phyloP scores from a whole-genome alignment of 2,329 filamentous ascomycete species.

The Fusarium sp. region DNA sequence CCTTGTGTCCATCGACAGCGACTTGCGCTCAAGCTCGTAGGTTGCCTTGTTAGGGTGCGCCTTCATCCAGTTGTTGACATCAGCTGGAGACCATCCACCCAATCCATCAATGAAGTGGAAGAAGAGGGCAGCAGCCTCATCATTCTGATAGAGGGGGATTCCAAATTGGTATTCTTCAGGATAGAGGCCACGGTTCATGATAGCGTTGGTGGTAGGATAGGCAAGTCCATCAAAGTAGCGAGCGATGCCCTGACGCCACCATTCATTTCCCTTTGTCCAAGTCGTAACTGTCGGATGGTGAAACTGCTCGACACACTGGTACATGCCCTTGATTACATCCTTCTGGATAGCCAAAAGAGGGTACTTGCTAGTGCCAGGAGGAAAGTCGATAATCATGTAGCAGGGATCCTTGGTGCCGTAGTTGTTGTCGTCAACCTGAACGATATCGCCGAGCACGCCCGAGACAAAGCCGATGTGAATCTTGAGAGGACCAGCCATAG shows the following conservation, averaged over 20 bases:
- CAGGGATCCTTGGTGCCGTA: slow-evolving; percentile 9
- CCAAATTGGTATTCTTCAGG: slow-evolving; percentile 8
- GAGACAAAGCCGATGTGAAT: slow-evolving; percentile 24
- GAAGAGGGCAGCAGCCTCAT: slow-evolving; percentile 12
- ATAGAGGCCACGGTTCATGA: slow-evolving; percentile 6
- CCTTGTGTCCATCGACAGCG: slow-evolving; percentile 12
- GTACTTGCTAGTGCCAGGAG: not conserved
- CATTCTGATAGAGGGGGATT: slow-evolving; percentile 12
- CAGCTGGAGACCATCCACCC: slow-evolving; percentile 10
- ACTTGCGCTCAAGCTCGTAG: slow-evolving; percentile 13
- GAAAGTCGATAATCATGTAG: slow-evolving; percentile 20
- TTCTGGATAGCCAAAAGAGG: slow-evolving; percentile 15
- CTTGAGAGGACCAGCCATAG: slow-evolving; percentile 8
- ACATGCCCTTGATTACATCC: slow-evolving; percentile 20
- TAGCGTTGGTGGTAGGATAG: not conserved
- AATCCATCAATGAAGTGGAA: slow-evolving; percentile 22
- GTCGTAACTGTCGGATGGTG: slow-evolving; percentile 5
- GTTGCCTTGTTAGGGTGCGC: slow-evolving; percentile 20
- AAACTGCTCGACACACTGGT: slow-evolving; percentile 22
- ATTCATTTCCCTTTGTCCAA: slow-evolving; percentile 21
- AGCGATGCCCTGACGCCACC: slow-evolving; percentile 13
- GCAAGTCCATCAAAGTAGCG: slow-evolving; percentile 21
- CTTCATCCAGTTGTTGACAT: slow-evolving; percentile 25
- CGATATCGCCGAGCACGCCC: slow-evolving; percentile 16
- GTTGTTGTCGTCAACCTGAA: slow-evolving; percentile 21